Evolutionary conservation across 2,329 filamentous ascomycete genomes (phyloP), one percentile per base, ranked within the genome.

Genomic region (Pseudogymnoascus destructans): DNA sequence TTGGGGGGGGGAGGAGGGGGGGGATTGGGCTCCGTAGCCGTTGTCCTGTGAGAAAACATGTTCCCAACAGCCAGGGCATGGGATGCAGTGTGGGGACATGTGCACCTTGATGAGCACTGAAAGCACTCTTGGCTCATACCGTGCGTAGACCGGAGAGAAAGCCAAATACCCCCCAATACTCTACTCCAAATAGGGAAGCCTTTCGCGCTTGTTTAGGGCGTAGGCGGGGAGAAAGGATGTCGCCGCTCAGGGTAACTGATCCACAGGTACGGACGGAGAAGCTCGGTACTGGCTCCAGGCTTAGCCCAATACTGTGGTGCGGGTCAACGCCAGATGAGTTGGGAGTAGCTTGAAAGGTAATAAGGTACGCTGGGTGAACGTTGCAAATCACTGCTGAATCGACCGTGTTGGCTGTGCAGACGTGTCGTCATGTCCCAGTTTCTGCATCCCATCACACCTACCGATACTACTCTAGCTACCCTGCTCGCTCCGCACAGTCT

Each of bases 161-260:
- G 23, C 15, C 46, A 30, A 52, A 52, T 30, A 17, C 23, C 46
- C 40, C 40, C 40, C 21, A 25, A 52, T 11, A 17, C 25, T 8
- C 30, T 30, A 52, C 46, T 52, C 46, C 46, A 30, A 52, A 30
- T 52, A 17, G 46, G 25, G 46, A 30, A 52, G 25, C 46, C 25
- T 17, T 52, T 52, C 23, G 19, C 46, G 23, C 23, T 17, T 52
- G 25, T 52, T 19, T 30, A 49, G 25, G 46, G 46, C 46, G 23
- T 52, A 52, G 30, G 46, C 46, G 25, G 46, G 46, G 46, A 52
- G 23, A 52, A 52, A 52, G 46, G 46, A 52, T 52, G n/a, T 6
- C 9, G 25, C 46, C 23, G 23, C 42, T 52, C 46, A 52, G 9
- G 46, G 46, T 52, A 52, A 52, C 46, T 52, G 46, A 52, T 52